These are phyloP conservation scores for Astrephomene gubernaculifera DNA, from an alignment of 139 green algal species.

Conservation along the genomic window DNA sequence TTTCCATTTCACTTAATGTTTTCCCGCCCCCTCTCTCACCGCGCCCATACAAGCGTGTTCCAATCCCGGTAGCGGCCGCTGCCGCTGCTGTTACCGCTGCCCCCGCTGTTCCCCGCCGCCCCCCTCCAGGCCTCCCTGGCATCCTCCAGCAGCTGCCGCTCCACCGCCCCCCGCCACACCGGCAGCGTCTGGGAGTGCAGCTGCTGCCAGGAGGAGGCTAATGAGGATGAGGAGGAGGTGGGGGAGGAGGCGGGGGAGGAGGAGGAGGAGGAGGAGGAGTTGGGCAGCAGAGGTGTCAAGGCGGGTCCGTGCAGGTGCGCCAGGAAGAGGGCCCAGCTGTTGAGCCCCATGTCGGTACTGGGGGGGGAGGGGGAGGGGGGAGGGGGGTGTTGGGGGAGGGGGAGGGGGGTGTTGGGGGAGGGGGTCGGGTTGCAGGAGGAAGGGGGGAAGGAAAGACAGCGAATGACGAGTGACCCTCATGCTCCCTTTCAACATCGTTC, in stretches of 20 bases:
- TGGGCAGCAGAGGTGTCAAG: not conserved
- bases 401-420: not conserved
- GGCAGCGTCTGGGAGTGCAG: not conserved
- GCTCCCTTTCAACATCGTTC: not conserved
- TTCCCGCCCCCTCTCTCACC: not conserved
- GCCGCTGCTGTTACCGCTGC: too few species aligned
- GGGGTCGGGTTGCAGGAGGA: not conserved
- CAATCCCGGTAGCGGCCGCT: conserved; percentile 35
- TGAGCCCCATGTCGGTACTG: conserved; percentile 50
- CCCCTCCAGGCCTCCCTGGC: conserved; percentile 5
- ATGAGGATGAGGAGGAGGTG: not conserved
- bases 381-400: not conserved
- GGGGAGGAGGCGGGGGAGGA: not conserved
- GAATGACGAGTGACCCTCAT: too few species aligned
- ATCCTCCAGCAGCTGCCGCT: conserved; percentile 42
- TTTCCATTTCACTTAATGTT: not conserved
- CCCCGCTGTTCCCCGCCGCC: too few species aligned
- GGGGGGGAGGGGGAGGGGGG: not conserved
- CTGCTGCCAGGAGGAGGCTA: not conserved
- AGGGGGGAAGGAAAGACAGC: not conserved
- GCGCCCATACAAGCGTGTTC: conserved; percentile 42
- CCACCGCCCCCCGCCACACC: conserved; percentile 35
- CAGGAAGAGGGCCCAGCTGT: conserved; percentile 57
- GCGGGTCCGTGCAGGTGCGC: not conserved
- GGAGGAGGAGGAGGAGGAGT: not conserved